Evolutionary conservation across 805 yeast species (phyloP), one percentile per base, ranked within the genome.

Genomic region (Yarrowia divulgata): DNA sequence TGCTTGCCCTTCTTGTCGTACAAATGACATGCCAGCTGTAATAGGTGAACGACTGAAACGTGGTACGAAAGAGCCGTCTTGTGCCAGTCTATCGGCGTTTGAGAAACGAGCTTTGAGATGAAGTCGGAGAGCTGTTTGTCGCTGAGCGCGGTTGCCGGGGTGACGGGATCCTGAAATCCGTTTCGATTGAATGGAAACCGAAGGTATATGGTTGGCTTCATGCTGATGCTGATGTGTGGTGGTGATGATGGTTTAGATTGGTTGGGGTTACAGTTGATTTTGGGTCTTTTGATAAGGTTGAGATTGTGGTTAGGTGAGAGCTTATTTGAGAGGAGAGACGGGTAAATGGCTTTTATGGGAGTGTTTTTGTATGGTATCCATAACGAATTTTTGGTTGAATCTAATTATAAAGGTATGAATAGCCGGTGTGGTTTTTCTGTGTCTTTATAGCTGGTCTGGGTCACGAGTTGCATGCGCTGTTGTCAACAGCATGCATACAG

Each of bases 1-100:
- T 16, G 7, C 64, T 16, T n/a, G 40, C 64, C 64, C 49, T 43
- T 57, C n/a, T 57, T 57, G 49, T 60, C 66, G 43, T 60, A 60
- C 50, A 60, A 43, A 34, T 60, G 66, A 19, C 50, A 60, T 2
- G 52, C 52, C 42, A 43, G 52, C 34, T 60, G 66, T 14, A 43
- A 13, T 34, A 60, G 52, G 18, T 43, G 46, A 8, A 14, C 13
- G 13, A 60, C 52, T 3, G 66, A 32, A 14, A 60, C 52, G 66
- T 60, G 50, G 42, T 43, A 60, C 1, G 40, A 34, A 10, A 18
- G 32, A 3, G 66, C 66, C 10, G n/a, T 14, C 18, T 60, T 32
- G 13, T 19, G 52, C 66, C 66, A 60, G 42, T 60, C 66, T 0
- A 60, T 13, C 13, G 40, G 9, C 10, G 19, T 10, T 4, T 10